Conservation (phyloP, 768 basidiomycete genomes). For the Boletus barrowsii region DNA sequence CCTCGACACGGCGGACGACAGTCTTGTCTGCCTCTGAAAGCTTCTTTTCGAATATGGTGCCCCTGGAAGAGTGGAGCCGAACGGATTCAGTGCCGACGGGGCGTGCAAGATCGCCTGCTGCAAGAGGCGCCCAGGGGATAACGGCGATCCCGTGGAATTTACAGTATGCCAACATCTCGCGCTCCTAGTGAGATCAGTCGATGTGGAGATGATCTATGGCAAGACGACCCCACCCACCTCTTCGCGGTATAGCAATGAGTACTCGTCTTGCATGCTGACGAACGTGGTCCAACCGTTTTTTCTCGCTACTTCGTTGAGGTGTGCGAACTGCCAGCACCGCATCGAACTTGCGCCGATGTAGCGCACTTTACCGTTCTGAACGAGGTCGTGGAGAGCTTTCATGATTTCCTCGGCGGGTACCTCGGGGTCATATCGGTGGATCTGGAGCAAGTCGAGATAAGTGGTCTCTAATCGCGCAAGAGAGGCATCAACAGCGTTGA, state of each 20-base stretch:
- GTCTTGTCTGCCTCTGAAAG: conserved; percentile 28
- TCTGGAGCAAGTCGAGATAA: conserved; percentile 42
- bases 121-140: conserved; percentile 51
- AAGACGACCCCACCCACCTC: conserved; percentile 25
- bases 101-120: conserved; percentile 37
- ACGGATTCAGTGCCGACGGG: conserved; percentile 30
- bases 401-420: conserved; percentile 45
- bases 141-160: conserved; percentile 48
- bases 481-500: conserved; percentile 36
- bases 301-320: conserved; percentile 43
- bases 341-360: conserved; percentile 50
- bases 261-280: conserved; percentile 52
- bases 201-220: not conserved
- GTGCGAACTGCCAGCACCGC: conserved; percentile 44
- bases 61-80: conserved; percentile 14
- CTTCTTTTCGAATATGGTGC: conserved; percentile 23
- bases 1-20: conserved; percentile 41
- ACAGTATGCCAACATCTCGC: conserved; percentile 45
- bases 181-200: conserved; percentile 31
- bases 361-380: conserved; percentile 45
- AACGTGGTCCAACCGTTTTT: conserved; percentile 50
- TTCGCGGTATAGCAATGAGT: conserved; percentile 50
- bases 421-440: conserved; percentile 39
- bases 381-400: conserved; percentile 50
- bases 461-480: conserved; percentile 34